Evolutionary conservation across 2,329 filamentous ascomycete genomes (phyloP), one percentile per base, ranked within the genome.

Genomic region (Fusarium sp.): DNA sequence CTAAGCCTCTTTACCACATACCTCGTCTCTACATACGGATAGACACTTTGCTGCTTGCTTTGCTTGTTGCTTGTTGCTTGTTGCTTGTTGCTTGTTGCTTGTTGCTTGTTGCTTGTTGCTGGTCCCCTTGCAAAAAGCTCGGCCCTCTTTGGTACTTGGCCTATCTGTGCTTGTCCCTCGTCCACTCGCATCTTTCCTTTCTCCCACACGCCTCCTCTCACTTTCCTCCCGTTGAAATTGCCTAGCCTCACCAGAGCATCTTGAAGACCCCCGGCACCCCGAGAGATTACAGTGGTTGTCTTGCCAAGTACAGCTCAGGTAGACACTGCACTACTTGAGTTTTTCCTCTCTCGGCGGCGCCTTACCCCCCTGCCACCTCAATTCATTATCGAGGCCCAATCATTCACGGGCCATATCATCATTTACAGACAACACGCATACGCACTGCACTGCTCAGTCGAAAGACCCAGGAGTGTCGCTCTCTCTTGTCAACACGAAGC

Each of bases 331-430:
- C 66, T 62, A 53, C 56, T 44, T 50, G 47, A 49, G 26, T 62
- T 64, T 55, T 56, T 39, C 39, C 58, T 40, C 44, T 60, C 54
- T 69, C 62, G 66, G 67, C 58, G 51, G 67, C 54, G 56, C 66
- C 67, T 69, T 69, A 61, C 56, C 62, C 39, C 36, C 57, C 66
- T 54, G 65, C 58, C 48, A 57, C 60, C 51, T 26, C 43, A 62
- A 54, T 60, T 67, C 56, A 58, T 56, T 43, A 55, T 54, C 44
- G 28, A 67, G 65, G 49, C 66, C 65, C 66, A 67, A 65, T 69
- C 62, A 67, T 60, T 67, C 58, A 65, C 38, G 38, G 50, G 43
- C 54, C 58, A 67, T 61, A 69, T 67, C 67, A 67, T 69, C 65
- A 62, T 65, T 64, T 55, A 68, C 64, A 62, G 53, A 65, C 56